Conservation (phyloP, 2,329 filamentous ascomycete species). For the Cercospora sp. region DNA sequence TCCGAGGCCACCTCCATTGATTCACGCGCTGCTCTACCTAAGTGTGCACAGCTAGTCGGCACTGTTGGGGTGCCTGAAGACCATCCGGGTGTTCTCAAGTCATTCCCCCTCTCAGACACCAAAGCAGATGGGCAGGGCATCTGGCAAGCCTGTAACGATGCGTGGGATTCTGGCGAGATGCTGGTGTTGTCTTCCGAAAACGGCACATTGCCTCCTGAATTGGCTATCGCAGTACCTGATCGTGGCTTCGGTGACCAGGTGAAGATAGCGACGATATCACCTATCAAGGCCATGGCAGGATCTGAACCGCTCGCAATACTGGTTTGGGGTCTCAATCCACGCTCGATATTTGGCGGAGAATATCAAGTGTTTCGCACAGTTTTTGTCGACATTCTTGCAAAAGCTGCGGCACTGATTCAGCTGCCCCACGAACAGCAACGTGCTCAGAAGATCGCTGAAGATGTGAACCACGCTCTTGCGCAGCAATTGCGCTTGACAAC, state of each 20-base stretch:
- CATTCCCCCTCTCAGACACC: constrained; percentile 22
- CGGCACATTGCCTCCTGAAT: constrained; percentile 31
- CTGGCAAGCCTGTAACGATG: constrained; percentile 36
- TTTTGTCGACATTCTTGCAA: constrained; percentile 41
- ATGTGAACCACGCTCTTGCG: constrained; percentile 41
- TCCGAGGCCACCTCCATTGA: constrained; percentile 13
- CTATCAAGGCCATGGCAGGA: constrained; percentile 40
- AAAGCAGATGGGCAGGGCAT: constrained; percentile 16
- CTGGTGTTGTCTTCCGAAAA: constrained; percentile 37
- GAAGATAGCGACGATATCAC: constrained; percentile 38
- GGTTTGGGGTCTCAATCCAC: constrained; percentile 43
- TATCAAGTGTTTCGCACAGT: constrained; percentile 44
- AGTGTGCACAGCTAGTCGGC: constrained; percentile 31
- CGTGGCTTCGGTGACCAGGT: constrained; percentile 42
- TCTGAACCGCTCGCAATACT: constrained; percentile 43
- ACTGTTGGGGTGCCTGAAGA: constrained; percentile 33
- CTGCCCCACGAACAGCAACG: constrained; percentile 41
- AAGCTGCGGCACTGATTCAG: constrained; percentile 43
- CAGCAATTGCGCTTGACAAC: constrained; percentile 38
- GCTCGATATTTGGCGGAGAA: constrained; percentile 41
- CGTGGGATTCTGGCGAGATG: constrained; percentile 35
- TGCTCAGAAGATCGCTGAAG: constrained; percentile 39
- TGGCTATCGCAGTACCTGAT: constrained; percentile 36
- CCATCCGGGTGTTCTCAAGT: constrained; percentile 31
- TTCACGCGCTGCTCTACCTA: constrained; percentile 12